Evolutionary conservation across 2,329 filamentous ascomycete genomes (phyloP).

Genomic region (Calonectria henricotiae): DNA sequence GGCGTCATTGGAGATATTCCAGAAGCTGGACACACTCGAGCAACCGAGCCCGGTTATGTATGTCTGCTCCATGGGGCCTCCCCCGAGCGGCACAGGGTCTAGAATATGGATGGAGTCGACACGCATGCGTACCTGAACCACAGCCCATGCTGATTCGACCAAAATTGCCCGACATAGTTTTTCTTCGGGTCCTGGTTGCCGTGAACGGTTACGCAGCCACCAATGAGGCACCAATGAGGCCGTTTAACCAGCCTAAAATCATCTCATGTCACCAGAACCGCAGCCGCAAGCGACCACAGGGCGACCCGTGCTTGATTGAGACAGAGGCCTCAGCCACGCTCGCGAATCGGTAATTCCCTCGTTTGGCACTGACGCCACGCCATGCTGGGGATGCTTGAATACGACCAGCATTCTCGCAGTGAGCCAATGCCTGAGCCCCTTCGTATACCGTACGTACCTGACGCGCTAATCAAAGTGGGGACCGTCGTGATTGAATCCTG

Average conservation of each 20-base stretch:
- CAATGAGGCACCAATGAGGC: slow-evolving; percentile 10
- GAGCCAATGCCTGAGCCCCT: slow-evolving; percentile 3
- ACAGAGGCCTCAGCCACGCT: not conserved
- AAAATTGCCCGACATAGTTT: not conserved
- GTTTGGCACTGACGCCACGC: not conserved
- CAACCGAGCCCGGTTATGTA: not conserved
- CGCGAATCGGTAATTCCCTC: slow-evolving; percentile 12
- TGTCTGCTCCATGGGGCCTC: not conserved
- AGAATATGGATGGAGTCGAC: slow-evolving; percentile 10
- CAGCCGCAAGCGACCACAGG: not conserved
- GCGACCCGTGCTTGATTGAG: not conserved
- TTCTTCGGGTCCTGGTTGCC: not conserved
- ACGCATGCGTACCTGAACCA: slow-evolving; percentile 11
- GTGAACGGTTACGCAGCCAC: slow-evolving; percentile 3
- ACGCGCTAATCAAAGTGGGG: not conserved
- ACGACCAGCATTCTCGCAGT: not conserved
- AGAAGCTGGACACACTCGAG: not conserved
- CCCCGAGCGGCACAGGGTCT: not conserved
- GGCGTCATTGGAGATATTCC: not conserved
- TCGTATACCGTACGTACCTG: not conserved
- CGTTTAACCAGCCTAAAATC: not conserved
- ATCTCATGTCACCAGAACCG: not conserved
- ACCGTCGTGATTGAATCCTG: not conserved
- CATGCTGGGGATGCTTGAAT: no score
- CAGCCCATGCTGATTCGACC: not conserved